Evolutionary conservation across 345 rosid genomes (phyloP), one percentile per base, ranked within the genome.

Genomic region (Pistacia integerrima): DNA sequence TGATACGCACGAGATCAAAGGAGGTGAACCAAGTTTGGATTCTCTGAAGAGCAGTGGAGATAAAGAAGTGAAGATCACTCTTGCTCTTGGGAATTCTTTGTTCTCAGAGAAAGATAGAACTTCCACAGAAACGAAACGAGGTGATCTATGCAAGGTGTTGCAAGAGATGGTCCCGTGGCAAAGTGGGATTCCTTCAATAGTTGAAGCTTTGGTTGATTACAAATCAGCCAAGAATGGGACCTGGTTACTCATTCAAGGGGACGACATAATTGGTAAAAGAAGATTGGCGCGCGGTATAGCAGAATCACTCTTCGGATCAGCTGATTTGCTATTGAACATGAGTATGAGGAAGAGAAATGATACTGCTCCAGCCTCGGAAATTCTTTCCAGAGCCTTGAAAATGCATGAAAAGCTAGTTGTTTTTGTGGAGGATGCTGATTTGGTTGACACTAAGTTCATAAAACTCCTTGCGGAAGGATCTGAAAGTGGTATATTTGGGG

Each of bases 121-220:
- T 5, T 5, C 8, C 9, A 41, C 46, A 41, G 46, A 41, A 41
- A 5, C 46, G 13, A 41, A n/a, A 52, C 41, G 69, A 57, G 77
- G 54, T 16, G 67, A 79, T 46, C 64, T 92, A 61, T 69, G 71
- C 18, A 78, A 83, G 77, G 54, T 82, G 76, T 83, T 94, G 76
- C 86, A 82, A 58, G 89, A 89, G 77, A 91, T 85, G 70, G 85
- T 92, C 44, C 91, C 97, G 30, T 92, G 97, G 97, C 97, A 94
- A 77, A 84, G 59, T 36, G 90, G 90, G 64, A 74, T 94, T 77
- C 85, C 85, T 67, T 82, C 91, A 36, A 82, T 94, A 46, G 83
- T 80, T 8, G 88, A 86, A 67, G 84, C 82, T 68, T 67, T 94
- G 82, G 71, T 60, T 12, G 71, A 85, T 69, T 74, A 79, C 56